A percentile compares a stretch with the other conserved stretches of the same genome.
Conservation (phyloP, 2,329 filamentous ascomycete genomes). For the Cladosporium sp. region DNA sequence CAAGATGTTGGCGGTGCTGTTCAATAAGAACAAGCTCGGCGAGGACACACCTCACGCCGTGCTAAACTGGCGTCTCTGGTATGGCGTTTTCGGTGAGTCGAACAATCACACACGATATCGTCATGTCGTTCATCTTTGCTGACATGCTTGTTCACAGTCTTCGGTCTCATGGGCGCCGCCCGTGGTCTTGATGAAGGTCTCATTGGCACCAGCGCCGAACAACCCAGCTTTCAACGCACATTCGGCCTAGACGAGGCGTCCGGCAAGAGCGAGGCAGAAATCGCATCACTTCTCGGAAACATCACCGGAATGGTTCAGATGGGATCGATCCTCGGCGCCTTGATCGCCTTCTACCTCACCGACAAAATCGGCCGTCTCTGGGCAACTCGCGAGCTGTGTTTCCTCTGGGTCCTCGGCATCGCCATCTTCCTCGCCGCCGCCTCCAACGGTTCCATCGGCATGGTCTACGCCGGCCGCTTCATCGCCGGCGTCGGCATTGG, state of each 20-base stretch:
- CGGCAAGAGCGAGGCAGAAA: conserved; percentile 46
- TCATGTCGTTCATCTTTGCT: conserved; percentile 3
- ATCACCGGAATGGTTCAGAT: conserved; percentile 80
- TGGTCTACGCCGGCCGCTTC: conserved; percentile 37
- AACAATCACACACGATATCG: background rate
- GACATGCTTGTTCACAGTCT: conserved; percentile 19
- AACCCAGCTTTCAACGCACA: conserved; percentile 57
- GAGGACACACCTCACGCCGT: conserved; percentile 63
- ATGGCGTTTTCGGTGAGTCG: conserved; percentile 55
- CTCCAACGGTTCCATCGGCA: conserved; percentile 26
- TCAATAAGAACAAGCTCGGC: conserved; percentile 42
- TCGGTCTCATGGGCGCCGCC: conserved; percentile 64
- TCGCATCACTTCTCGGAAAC: conserved; percentile 60
- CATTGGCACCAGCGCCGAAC: conserved; percentile 55
- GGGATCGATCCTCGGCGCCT: conserved; percentile 67
- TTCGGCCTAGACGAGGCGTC: conserved; percentile 56
- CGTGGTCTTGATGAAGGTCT: conserved; percentile 78
- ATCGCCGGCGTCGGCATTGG: conserved; percentile 42
- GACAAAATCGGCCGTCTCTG: conserved; percentile 30
- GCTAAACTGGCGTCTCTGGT: conserved; percentile 77
- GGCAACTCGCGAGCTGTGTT: conserved; percentile 27
- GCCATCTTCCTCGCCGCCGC: conserved; percentile 46
- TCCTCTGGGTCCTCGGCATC: conserved; percentile 27
- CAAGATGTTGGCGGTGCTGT: conserved; percentile 23
- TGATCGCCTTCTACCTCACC: conserved; percentile 47